Evolutionary conservation across 306 rosid genomes (phyloP), one percentile per base, ranked within the genome.

Genomic region (Morella rubra): DNA sequence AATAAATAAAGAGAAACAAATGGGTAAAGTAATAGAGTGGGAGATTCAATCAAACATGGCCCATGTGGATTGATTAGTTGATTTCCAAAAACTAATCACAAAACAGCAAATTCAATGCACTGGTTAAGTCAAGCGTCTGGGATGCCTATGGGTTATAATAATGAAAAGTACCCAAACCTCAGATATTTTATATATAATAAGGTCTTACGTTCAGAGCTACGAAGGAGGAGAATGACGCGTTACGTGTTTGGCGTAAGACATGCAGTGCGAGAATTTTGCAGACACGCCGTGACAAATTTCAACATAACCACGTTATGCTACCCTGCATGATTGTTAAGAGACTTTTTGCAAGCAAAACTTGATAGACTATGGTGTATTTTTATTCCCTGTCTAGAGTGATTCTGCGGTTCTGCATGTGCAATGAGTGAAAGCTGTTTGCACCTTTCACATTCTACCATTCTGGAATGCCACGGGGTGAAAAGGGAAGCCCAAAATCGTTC

Each of bases 11-110:
- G 5, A 6, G 24, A 62, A 20, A 74, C 60, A 79, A 40, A 72
- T 14, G 18, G 73, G 76, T 79, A 75, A 69, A 81, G 76, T 78
- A 67, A 76, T 77, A n/a, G 44, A 44, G 49, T 69, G 77, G 37
- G 69, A 37, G 74, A 44, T 44, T 69, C 69, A 76, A 47, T 68
- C 62, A 85, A 81, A 76, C 85, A 76, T 61, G 78, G 67, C 74
- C 86, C 88, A 85, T 82, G 86, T 85, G 88, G 75, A 83, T 82
- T 82, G 82, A 82, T 85, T 68, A 82, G 80, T 49, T 61, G 75
- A 77, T 82, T 84, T 82, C 74, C 83, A 53, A 73, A 64, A 80
- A 73, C 59, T 53, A 67, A 27, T 58, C 46, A 44, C 10, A 27
- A 37, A 66, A 60, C 13, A 7, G 52, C 59, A 78, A 78, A 66